Base-by-base conservation (phyloP, 352 stramenopile genomes). In the Phytophthora capsici region DNA sequence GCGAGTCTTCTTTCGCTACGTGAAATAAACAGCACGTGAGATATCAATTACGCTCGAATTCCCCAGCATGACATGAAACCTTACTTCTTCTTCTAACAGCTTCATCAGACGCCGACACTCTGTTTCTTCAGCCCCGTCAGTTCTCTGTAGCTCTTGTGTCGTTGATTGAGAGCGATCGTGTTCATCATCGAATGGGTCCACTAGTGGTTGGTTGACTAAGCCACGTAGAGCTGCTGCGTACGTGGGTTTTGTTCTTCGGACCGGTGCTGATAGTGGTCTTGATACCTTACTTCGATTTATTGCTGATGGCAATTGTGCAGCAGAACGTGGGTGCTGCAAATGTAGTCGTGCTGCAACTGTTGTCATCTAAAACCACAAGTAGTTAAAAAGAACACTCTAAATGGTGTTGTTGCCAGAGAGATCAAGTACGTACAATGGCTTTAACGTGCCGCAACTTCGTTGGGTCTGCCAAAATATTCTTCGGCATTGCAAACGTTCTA, bases 381-480 rank as follows among this genome's bases (percentile, higher is more conserved):
- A 36, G 16, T 32, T 63, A 51, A 60, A 36, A 13, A 28, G 2
- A 44, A n/a, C 26, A 19, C 53, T 41, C 28, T 2, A 32, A 10
- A 7, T 10, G 10, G 25, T 36, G 19, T 6, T 26, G 43, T 20
- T 17, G 7, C n/a, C 40, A 2, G 26, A 2, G 14, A 53, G 3
- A 37, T 23, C 22, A 13, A 25, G 20, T 34, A 22, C 25, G 16
- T 66, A 95, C 80, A 48, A 95, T 70, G 0, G 82, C 77, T 71
- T 93, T 93, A 23, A 94, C 43, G 20, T 89, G 72, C 9, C 84
- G 83, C 7, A 94, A 57, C 41, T 93, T 94, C 20, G 63, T 75
- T 13, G 71, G 59, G 34, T 95, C 85, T 0, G 85, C 80, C 13
- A 95, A 62, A n/a, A 95, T 79, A 67, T 92, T 91, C 56, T 89